These are phyloP conservation scores for Exutisphaerella laricina DNA, from an alignment of 2,329 filamentous ascomycete species.

Conservation along the genomic window DNA sequence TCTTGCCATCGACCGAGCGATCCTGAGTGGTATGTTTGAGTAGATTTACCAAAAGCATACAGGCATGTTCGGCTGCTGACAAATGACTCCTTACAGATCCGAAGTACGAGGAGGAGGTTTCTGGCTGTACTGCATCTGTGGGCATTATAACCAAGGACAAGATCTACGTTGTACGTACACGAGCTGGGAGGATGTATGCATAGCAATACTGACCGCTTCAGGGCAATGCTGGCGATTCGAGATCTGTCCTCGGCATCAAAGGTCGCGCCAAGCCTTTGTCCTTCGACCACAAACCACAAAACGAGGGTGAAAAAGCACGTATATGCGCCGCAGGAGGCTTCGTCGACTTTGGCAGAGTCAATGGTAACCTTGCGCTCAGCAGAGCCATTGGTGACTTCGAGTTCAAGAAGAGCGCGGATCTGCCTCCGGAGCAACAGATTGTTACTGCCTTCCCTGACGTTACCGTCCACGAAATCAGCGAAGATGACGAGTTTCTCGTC, in stretches of 20 bases:
- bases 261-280: slow-evolving; percentile 94
- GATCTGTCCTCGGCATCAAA: slow-evolving; percentile 92
- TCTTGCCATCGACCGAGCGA: slow-evolving; percentile 89
- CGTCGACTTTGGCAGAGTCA: slow-evolving; percentile 96
- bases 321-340: slow-evolving; percentile 95
- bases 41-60: not conserved
- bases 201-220: slow-evolving; percentile 37
- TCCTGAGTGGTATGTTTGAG: slow-evolving; percentile 71
- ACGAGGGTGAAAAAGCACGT: slow-evolving; percentile 93
- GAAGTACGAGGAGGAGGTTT: slow-evolving; percentile 95
- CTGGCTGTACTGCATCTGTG: slow-evolving; percentile 93
- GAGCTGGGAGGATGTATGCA: slow-evolving; percentile 1
- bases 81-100: slow-evolving; percentile 59
- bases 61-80: slow-evolving; percentile 20
- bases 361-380: slow-evolving; percentile 93
- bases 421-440: slow-evolving; percentile 97
- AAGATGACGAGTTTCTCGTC: slow-evolving; percentile 93
- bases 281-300: slow-evolving; percentile 99
- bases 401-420: slow-evolving; percentile 98
- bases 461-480: slow-evolving; percentile 78
- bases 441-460: slow-evolving; percentile 97
- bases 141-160: slow-evolving; percentile 83
- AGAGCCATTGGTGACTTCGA: slow-evolving; percentile 98
- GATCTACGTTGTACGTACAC: slow-evolving; percentile 79
- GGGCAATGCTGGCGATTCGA: slow-evolving; percentile 96